Evolutionary conservation across 306 rosid genomes (phyloP).

Genomic region (Pterocarpus macrocarpus): DNA sequence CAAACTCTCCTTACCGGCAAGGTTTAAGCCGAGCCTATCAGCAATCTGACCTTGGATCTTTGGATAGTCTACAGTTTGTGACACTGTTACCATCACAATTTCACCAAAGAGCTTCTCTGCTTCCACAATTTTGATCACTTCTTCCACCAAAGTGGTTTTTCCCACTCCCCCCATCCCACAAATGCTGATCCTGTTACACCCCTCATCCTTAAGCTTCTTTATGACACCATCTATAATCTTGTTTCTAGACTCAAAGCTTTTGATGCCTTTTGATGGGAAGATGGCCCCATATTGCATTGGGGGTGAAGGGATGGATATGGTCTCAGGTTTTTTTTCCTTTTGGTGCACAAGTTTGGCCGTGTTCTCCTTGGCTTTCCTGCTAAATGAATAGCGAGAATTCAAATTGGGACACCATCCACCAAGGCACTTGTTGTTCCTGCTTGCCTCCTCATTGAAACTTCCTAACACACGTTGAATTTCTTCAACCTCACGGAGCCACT

Average conservation of each 20-base stretch:
- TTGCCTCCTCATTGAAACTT: background rate
- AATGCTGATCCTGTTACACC: constrained; percentile 6
- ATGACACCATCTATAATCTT: background rate
- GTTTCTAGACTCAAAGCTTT: constrained; percentile 30
- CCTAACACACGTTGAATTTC: background rate
- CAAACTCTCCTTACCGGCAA: background rate
- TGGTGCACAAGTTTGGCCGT: background rate
- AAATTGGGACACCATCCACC: constrained; percentile 36
- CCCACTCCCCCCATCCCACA: constrained; percentile 58
- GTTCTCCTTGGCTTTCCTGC: constrained; percentile 12
- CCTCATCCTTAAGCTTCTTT: constrained; percentile 15
- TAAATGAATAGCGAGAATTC: constrained; percentile 9
- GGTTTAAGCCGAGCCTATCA: background rate
- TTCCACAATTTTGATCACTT: constrained; percentile 13
- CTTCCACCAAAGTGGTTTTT: constrained; percentile 41
- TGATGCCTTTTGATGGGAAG: constrained; percentile 23
- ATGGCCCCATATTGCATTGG: constrained; percentile 16
- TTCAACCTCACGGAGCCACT: constrained; percentile 25
- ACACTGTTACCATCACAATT: constrained; percentile 28
- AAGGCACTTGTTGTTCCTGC: constrained; percentile 27
- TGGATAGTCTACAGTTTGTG: constrained; percentile 2
- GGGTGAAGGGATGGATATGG: constrained; percentile 28
- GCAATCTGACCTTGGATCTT: constrained; percentile 46
- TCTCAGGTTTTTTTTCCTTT: background rate
- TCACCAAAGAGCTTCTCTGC: constrained; percentile 32